Conservation (phyloP, 371 early-diverging fungal species). For the Mortierella polycephala region DNA sequence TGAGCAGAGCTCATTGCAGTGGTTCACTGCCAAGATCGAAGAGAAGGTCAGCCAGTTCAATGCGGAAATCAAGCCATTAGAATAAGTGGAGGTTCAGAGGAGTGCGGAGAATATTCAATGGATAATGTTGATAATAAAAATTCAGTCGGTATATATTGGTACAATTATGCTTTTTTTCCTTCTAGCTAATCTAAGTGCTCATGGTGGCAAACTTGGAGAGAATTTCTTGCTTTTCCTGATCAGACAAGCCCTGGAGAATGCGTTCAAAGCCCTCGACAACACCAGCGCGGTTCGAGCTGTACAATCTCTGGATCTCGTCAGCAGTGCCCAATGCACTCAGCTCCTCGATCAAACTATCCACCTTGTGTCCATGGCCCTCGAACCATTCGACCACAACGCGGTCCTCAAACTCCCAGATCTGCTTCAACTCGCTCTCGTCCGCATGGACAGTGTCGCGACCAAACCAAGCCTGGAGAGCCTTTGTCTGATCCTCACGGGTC, state of each 20-base stretch:
- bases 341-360: conserved; percentile 61
- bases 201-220: conserved; percentile 45
- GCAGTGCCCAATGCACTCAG: conserved; percentile 56
- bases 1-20: conserved; percentile 41
- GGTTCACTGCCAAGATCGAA: conserved; percentile 52
- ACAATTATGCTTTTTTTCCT: no score
- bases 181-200: conserved; percentile 19
- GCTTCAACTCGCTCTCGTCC: conserved; percentile 43
- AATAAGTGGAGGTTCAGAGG: conserved; percentile 7
- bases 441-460: conserved; percentile 49
- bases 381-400: conserved; percentile 72
- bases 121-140: neutral
- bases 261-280: conserved; percentile 54
- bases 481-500: conserved; percentile 61
- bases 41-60: conserved; percentile 51
- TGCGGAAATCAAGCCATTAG: conserved; percentile 50
- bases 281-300: conserved; percentile 48
- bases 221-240: conserved; percentile 49
- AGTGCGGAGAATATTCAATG: neutral
- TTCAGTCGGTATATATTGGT: neutral
- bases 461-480: conserved; percentile 70
- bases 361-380: conserved; percentile 60
- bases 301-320: conserved; percentile 38
- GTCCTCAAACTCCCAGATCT: conserved; percentile 67
- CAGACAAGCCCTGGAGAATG: conserved; percentile 44